phyloP scores from a whole-genome alignment of 1,284 basidiomycete genomes.

The Thecaphora thlaspeos region DNA sequence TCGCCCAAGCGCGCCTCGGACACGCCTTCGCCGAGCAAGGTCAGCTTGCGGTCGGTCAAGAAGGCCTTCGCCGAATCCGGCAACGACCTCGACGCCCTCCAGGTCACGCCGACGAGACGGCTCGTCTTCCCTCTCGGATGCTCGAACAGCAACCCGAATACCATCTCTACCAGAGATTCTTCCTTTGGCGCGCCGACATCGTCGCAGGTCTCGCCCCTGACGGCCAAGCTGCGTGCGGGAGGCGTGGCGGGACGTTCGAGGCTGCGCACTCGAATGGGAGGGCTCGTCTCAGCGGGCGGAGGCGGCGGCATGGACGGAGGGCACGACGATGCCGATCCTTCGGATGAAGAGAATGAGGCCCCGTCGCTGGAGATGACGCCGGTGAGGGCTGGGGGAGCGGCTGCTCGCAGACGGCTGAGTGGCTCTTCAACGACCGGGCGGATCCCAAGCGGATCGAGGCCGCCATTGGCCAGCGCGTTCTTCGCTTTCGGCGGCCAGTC shows the following conservation, averaged over 20 bases:
- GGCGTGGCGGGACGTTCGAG: not conserved
- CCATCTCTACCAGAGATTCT: not conserved
- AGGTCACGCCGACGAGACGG: slow-evolving; percentile 5
- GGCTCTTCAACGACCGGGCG: too few species aligned
- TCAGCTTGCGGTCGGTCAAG: slow-evolving; percentile 1
- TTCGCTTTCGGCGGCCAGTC: too few species aligned
- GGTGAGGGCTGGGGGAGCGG: too few species aligned
- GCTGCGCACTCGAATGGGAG: not conserved
- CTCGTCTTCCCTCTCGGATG: not conserved
- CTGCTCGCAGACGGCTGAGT: too few species aligned
- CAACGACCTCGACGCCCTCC: not conserved
- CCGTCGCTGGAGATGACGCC: too few species aligned
- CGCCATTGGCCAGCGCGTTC: too few species aligned
- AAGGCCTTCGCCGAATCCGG: not conserved
- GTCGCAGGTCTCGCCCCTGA: slow-evolving; percentile 5
- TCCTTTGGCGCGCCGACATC: not conserved
- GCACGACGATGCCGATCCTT: too few species aligned
- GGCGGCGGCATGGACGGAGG: too few species aligned
- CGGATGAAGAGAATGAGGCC: too few species aligned
- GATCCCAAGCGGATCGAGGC: too few species aligned
- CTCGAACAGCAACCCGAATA: not conserved
- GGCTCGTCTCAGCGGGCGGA: too few species aligned
- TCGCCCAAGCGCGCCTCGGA: slow-evolving; percentile 9
- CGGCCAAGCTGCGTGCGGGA: slow-evolving; percentile 15
- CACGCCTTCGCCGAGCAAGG: slow-evolving; percentile 20